Base-by-base conservation (phyloP, 2,329 filamentous ascomycete species). In the Talaromyces sp. region DNA sequence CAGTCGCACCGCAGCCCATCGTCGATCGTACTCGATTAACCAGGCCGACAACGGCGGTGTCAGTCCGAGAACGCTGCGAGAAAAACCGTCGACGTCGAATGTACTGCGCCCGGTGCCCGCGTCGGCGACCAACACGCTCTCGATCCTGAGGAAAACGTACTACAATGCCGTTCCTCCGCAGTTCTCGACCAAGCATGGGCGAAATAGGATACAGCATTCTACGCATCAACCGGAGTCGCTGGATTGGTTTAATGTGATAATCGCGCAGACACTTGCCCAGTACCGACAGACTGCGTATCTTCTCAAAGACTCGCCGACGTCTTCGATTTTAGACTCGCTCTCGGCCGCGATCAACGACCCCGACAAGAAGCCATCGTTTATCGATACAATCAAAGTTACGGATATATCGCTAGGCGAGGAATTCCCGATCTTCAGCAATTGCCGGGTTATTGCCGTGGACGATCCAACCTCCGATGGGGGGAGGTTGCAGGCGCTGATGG, bases 351-450 rank as follows among this genome's bases (percentile, higher is more conserved):
- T 99, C 61, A 99, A 99, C 70, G 89, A 93, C n/a, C 84, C 86
- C 10, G 87, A 87, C 52, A 90, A 95, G 64, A 89, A 95, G 60
- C 95, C 95, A 0, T 90, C 93, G 66, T 99, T 96, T 75, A 82
- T 99, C 34, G 94, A 96, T 73, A 90, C 95, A 72, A 98, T 99
- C 65, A 89, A 88, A 30, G 91, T 99, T 59, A 96, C 93, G 2
- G 94, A 99, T 77, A 87, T 99, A 63, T 96, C 89, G 57, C 81
- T 99, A 4, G 95, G 95, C 33, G 95, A 99, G 70, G 95, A 99
- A 70, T 99, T 98, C 66, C 95, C 95, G 31, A 99, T 99, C 59
- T 96, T 99, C 76, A 97, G 93, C 80, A 99, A 99, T 75, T 98
- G 95, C 72, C 87, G 95, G 63, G 90, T 99, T 60, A 97, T 97